Conservation (phyloP, 2,329 filamentous ascomycete genomes). For the Hypomyces perniciosus region DNA sequence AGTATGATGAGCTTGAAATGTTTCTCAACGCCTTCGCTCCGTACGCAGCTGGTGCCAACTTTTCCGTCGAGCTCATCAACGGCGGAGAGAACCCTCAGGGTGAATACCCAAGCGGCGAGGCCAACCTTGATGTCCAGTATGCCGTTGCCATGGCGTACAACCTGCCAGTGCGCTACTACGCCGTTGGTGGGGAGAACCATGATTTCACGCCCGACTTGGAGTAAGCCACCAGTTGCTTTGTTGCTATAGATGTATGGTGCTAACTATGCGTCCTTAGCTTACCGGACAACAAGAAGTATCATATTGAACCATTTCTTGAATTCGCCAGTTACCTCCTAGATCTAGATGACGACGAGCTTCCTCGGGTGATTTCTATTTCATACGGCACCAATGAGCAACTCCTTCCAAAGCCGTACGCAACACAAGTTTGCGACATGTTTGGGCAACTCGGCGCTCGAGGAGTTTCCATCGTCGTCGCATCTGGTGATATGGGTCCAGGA, state of each 20-base stretch:
- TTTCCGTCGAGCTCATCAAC: conserved; percentile 52
- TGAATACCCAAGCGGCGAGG: conserved; percentile 26
- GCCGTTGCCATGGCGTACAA: conserved; percentile 28
- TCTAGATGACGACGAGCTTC: conserved; percentile 48
- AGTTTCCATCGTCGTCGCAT: conserved; percentile 59
- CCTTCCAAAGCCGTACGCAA: conserved; percentile 53
- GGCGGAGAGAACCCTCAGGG: conserved; percentile 48
- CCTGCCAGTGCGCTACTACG: conserved; percentile 29
- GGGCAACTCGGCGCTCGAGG: conserved; percentile 60
- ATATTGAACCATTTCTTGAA: conserved; percentile 62
- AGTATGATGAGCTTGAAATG: conserved; percentile 46
- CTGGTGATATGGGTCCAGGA: conserved; percentile 48
- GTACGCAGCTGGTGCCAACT: conserved; percentile 45
- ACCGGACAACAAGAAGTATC: conserved; percentile 25
- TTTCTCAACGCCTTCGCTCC: conserved; percentile 52
- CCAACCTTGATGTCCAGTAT: conserved; percentile 34
- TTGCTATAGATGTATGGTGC: not conserved
- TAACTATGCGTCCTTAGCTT: conserved; percentile 14
- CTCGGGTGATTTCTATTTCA: conserved; percentile 60
- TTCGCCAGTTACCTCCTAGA: conserved; percentile 55
- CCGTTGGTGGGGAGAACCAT: conserved; percentile 26
- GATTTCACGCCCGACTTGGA: conserved; percentile 30
- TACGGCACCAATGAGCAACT: conserved; percentile 65
- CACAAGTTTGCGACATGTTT: conserved; percentile 49
- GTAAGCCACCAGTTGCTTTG: conserved; percentile 20